These are phyloP conservation scores for Aphanoascus verrucosus DNA, from an alignment of 2,329 filamentous ascomycete species.

Conservation along the genomic window DNA sequence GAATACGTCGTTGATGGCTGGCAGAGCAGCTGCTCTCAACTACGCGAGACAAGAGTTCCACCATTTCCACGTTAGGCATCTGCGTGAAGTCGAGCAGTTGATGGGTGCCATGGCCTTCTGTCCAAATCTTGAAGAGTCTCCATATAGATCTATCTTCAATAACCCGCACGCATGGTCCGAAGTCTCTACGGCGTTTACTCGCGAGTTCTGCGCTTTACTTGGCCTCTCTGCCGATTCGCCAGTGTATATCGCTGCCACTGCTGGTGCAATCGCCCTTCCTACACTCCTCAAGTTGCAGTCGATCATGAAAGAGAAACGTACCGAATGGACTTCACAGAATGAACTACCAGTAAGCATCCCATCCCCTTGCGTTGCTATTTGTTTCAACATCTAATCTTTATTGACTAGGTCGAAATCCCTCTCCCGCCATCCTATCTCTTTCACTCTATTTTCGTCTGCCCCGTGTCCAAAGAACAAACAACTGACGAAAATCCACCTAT, in stretches of 20 bases:
- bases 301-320: slow-evolving; percentile 78
- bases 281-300: slow-evolving; percentile 77
- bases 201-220: slow-evolving; percentile 87
- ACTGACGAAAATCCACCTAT: slow-evolving; percentile 89
- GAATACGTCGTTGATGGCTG: slow-evolving; percentile 15
- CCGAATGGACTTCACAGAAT: slow-evolving; percentile 86
- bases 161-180: slow-evolving; percentile 69
- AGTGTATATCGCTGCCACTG: slow-evolving; percentile 83
- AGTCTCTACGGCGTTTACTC: slow-evolving; percentile 74
- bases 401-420: slow-evolving; percentile 50
- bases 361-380: slow-evolving; percentile 10
- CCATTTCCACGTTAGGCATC: slow-evolving; percentile 62
- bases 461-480: slow-evolving; percentile 90
- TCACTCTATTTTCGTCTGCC: slow-evolving; percentile 95
- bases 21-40: slow-evolving; percentile 48
- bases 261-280: slow-evolving; percentile 82
- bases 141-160: slow-evolving; percentile 69
- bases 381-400: slow-evolving; percentile 1
- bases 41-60: slow-evolving; percentile 69
- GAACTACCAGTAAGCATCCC: slow-evolving; percentile 65
- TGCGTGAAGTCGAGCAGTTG: slow-evolving; percentile 69
- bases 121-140: slow-evolving; percentile 62
- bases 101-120: slow-evolving; percentile 70
- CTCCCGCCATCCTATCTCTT: slow-evolving; percentile 59
- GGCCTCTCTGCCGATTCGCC: slow-evolving; percentile 85